Evolutionary conservation across 345 rosid genomes (phyloP), one percentile per base, ranked within the genome.

Genomic region (Jatropha curcas): DNA sequence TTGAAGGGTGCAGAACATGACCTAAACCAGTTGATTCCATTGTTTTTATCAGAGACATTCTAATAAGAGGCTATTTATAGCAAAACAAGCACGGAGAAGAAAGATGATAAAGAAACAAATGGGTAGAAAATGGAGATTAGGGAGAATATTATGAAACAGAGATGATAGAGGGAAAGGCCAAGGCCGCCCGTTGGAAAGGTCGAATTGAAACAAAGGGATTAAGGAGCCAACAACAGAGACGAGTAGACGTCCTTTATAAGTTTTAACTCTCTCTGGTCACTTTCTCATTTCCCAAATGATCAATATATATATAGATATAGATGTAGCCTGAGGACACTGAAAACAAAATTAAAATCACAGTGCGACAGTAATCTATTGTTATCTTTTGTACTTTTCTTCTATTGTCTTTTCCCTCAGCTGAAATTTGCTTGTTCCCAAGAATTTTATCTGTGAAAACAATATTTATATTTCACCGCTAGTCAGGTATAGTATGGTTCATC

Each of bases 121-220:
- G n/a, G n/a, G n/a, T n/a, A n/a, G n/a, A n/a, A 73, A 81, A 83
- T 75, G 67, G 52, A 17, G 80, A 57, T 62, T 78, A 73, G 82
- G 82, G 73, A 67, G 46, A 19, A 51, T 51, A 4, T 17, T 5
- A 16, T 17, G 16, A 20, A n/a, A 20, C 22, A 14, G 10, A 20
- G 41, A 22, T n/a, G 7, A 7, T 5, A 19, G 2, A 17, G 14
- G 48, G 59, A 74, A 71, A 66, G 69, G 71, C 71, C 73, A 70
- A 65, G 69, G 77, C 70, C 81, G 74, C 57, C 68, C 74, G 24
- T 25, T 55, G 50, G 41, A 55, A 35, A 24, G 39, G 57, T 19
- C 17, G 59, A 51, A 67, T 8, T 10, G 11, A 31, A 51, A 51
- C 9, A 50, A 12, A 34, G 48, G 53, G 22, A 9, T 33, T 4